phyloP scores from a whole-genome alignment of 1,284 basidiomycete species.

The Ustanciosporium gigantosporum region DNA sequence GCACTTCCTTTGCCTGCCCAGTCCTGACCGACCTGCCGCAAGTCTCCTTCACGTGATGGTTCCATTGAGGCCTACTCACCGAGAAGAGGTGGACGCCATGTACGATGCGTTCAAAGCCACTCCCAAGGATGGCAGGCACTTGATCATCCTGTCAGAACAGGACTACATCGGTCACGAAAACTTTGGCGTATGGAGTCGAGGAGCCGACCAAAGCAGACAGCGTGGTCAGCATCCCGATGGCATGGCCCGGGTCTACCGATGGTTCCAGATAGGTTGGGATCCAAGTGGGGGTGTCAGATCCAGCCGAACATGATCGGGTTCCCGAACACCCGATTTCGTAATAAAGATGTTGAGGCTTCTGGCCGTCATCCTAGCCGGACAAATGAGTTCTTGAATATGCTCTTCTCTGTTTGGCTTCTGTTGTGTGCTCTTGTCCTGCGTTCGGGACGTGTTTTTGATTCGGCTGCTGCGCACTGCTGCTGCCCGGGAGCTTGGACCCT shows the following conservation, averaged over 20 bases:
- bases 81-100: constrained; percentile 41
- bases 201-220: neutral
- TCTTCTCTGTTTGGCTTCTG: too few relatives aligned
- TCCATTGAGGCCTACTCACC: constrained; percentile 45
- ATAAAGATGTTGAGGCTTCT: too few relatives aligned
- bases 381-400: too few relatives aligned
- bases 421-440: too few relatives aligned
- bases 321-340: too few relatives aligned
- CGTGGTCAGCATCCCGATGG: neutral
- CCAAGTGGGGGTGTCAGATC: too few relatives aligned
- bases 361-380: too few relatives aligned
- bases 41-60: constrained; percentile 46
- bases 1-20: constrained; percentile 8
- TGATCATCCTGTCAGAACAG: constrained; percentile 15
- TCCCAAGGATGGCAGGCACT: neutral
- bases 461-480: too few relatives aligned
- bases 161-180: constrained; percentile 43
- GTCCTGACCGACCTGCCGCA: neutral
- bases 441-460: too few relatives aligned
- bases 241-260: neutral
- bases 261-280: constrained; percentile 1
- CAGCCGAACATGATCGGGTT: too few relatives aligned
- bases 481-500: too few relatives aligned
- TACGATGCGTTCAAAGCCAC: constrained; percentile 34
- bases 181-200: constrained; percentile 36